These are phyloP conservation scores for Typha latifolia DNA, from an alignment of 176 grass and related monocot genomes.

Conservation along the genomic window DNA sequence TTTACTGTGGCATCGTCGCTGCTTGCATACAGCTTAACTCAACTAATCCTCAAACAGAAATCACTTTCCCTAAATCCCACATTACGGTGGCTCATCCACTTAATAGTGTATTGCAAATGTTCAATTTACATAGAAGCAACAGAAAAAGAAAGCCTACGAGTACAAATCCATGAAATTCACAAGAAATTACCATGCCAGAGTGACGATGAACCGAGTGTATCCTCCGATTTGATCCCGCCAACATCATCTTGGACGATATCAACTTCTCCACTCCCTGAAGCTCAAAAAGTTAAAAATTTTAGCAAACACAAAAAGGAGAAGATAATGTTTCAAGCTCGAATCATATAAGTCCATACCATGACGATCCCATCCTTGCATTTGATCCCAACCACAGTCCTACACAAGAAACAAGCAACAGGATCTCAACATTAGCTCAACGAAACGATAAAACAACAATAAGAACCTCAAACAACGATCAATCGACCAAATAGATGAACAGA, in stretches of 20 bases:
- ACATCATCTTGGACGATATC: slow-evolving; percentile 74
- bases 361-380: slow-evolving; percentile 93
- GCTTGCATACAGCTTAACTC: no score
- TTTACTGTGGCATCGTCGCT: no score
- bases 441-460: not conserved
- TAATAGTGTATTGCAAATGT: not conserved
- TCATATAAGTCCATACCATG: slow-evolving; percentile 29
- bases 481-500: not conserved
- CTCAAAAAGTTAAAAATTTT: slow-evolving; percentile 3
- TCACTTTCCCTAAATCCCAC: no score
- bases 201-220: slow-evolving; percentile 68
- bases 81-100: no score
- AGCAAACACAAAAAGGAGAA: not conserved
- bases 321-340: not conserved
- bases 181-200: slow-evolving; percentile 57
- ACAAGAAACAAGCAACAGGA: slow-evolving; percentile 6
- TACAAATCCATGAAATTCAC: not conserved
- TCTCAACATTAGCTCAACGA: slow-evolving; percentile 5
- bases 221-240: slow-evolving; percentile 72
- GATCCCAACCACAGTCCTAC: slow-evolving; percentile 79
- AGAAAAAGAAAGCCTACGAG: not conserved
- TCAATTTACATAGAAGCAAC: not conserved
- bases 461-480: not conserved
- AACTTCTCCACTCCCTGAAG: slow-evolving; percentile 73
- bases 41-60: no score